Conservation (phyloP, 2,329 filamentous ascomycete species). For the Orbilia javanica region DNA sequence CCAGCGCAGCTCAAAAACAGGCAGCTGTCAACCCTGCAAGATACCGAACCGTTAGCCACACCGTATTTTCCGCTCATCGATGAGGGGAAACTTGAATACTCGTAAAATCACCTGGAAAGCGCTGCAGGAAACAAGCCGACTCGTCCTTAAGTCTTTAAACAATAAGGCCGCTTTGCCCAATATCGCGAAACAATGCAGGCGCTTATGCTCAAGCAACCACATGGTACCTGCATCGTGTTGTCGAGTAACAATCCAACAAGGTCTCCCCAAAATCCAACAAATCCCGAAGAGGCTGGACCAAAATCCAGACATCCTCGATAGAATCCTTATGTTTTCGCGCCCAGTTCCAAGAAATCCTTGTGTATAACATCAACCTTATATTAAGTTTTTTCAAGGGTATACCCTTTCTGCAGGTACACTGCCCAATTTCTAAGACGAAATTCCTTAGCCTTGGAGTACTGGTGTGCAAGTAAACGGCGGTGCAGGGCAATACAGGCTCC, state of each 20-base stretch:
- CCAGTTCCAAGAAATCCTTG: constrained; percentile 26
- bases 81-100: too few species aligned
- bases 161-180: constrained; percentile 3
- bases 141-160: not conserved
- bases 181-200: constrained; percentile 36
- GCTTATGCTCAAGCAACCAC: not conserved
- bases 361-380: constrained; percentile 39
- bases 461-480: constrained; percentile 40
- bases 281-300: not conserved
- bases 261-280: not conserved
- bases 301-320: not conserved
- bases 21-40: constrained; percentile 16
- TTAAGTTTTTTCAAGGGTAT: constrained; percentile 37
- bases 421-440: constrained; percentile 27
- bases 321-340: constrained; percentile 27
- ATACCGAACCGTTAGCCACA: constrained; percentile 4
- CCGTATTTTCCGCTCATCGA: not conserved
- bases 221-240: constrained; percentile 14
- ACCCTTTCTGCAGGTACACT: constrained; percentile 35
- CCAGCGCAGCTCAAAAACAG: not conserved
- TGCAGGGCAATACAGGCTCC: constrained; percentile 9
- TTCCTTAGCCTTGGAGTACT: not conserved
- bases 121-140: constrained; percentile 15
- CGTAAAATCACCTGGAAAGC: not conserved
- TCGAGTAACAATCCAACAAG: constrained; percentile 7